phyloP scores from a whole-genome alignment of 169 alveolate genomes.

The Eimeria maxima region DNA sequence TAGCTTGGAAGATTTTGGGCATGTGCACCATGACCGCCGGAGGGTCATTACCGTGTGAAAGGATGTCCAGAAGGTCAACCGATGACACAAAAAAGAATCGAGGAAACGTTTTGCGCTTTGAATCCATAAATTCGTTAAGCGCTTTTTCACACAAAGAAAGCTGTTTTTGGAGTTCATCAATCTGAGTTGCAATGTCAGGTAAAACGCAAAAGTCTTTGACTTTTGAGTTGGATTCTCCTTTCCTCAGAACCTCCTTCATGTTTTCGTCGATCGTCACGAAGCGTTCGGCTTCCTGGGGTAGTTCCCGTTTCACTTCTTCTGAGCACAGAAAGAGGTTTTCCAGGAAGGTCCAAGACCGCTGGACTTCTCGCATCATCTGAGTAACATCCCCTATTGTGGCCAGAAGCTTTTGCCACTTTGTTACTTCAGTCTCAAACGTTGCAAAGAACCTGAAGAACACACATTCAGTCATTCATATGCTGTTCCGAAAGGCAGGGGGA shows the following conservation, averaged over 20 bases:
- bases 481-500: neutral
- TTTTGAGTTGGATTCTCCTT: constrained; percentile 90
- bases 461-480: neutral
- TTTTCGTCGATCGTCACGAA: constrained; percentile 96
- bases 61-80: constrained; percentile 96
- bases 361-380: constrained; percentile 95
- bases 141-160: constrained; percentile 97
- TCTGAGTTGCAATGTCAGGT: constrained; percentile 90
- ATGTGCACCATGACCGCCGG: constrained; percentile 97
- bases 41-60: constrained; percentile 98
- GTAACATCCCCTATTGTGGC: constrained; percentile 96
- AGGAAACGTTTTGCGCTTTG: constrained; percentile 98
- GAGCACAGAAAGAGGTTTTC: constrained; percentile 97
- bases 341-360: constrained; percentile 97
- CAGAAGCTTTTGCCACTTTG: constrained; percentile 96
- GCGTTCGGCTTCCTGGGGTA: constrained; percentile 96
- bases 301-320: constrained; percentile 98
- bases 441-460: constrained; percentile 91
- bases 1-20: constrained; percentile 97
- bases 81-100: constrained; percentile 98
- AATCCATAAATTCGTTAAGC: constrained; percentile 97
- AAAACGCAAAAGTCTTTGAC: constrained; percentile 94
- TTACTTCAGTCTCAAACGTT: constrained; percentile 95
- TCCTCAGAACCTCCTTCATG: constrained; percentile 94
- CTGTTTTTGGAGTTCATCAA: constrained; percentile 94